Base-by-base conservation (phyloP, 1,284 basidiomycete genomes). In the Boletus hoseneyae region DNA sequence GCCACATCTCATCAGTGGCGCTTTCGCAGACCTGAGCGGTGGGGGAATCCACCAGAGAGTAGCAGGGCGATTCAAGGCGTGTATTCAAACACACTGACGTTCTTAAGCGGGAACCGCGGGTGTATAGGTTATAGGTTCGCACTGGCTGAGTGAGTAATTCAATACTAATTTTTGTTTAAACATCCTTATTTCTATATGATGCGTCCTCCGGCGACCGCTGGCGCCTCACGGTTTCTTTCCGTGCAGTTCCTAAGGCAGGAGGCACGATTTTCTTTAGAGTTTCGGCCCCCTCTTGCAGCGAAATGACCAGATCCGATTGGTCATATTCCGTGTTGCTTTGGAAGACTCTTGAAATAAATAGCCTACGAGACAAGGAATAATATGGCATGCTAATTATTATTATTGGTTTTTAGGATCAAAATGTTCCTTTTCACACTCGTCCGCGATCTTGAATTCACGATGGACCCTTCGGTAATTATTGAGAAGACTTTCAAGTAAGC, bases 81-180 rank as follows among this genome's bases (percentile, higher is more conserved):
- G 48, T 85, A 78, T 67, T 77, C 82, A 2, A 80, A 82, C 59
- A 75, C 77, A 25, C 61, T 88, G 48, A 85, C 85, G 15, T 90
- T 89, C 69, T 67, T 86, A 42, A 76, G 74, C 54, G 78, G 78
- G 48, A 73, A 80, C 55, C 70, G 87, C 48, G 80, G 82, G 35
- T 88, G 85, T 63, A 86, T 88, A 57, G 85, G 86, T 7, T 87
- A 80, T 64, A 76, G 77, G 57, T 88, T 90, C 59, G 84, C 86
- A 7, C 59, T 90, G 40, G 74, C 75, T 23, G 85, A 90, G 82
- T 83, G 62, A 70, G 80, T 78, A 15, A 19, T 21, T 21, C 34
- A 19, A 32, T 47, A 38, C 18, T 43, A 21, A 16, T 16, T 50
- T 41, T 37, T 42, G 11, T 40, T 37, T 41, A 53, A 33, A 44